These are phyloP conservation scores for Paramecium biaurelia DNA, from an alignment of 73 alveolate genomes.

Conservation along the genomic window DNA sequence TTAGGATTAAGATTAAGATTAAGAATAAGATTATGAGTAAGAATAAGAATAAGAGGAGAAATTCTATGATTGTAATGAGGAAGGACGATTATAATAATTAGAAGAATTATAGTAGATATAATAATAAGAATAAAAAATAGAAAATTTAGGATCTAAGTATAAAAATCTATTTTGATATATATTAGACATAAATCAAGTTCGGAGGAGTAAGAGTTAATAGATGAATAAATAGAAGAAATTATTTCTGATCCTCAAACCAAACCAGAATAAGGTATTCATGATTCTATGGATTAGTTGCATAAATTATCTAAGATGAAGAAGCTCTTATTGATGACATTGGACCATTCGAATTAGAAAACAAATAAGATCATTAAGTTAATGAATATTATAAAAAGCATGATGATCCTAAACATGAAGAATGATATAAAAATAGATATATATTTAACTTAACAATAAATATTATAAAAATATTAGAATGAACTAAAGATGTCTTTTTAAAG, in stretches of 20 bases:
- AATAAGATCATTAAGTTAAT: conserved; percentile 9
- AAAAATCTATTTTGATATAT: neutral
- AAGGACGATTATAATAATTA: neutral
- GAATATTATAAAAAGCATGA: conserved; percentile 10
- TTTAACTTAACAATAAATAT: neutral
- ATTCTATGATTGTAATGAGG: conserved; percentile 35
- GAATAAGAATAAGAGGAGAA: neutral
- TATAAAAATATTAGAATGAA: neutral
- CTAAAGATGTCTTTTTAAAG: conserved; percentile 9
- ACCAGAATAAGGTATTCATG: neutral
- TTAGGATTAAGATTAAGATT: neutral
- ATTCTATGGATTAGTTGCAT: neutral
- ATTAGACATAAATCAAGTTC: conserved; percentile 8
- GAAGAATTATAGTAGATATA: neutral
- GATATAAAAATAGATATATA: neutral
- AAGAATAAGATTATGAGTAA: neutral
- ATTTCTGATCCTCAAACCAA: conserved; percentile 6
- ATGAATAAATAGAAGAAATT: neutral
- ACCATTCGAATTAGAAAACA: neutral
- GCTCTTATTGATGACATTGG: neutral
- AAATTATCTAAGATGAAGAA: neutral
- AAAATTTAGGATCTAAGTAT: neutral
- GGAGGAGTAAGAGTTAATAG: neutral
- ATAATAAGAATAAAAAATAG: neutral
- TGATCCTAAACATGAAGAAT: neutral